Conservation (phyloP, 768 basidiomycete species). For the Russula sp. region DNA sequence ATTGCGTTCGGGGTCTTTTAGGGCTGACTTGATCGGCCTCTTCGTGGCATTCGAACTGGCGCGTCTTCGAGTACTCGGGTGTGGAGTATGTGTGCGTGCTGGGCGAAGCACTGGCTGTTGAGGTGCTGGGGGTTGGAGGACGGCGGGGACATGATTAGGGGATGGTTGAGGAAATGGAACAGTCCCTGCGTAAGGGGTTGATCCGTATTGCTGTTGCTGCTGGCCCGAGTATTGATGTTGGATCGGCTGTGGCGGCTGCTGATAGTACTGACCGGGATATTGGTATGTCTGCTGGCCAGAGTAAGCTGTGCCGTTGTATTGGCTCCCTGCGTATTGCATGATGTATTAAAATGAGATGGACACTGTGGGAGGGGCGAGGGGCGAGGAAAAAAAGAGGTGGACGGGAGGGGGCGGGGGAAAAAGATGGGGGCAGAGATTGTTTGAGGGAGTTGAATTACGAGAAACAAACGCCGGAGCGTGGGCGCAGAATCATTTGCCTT, state of each 20-base stretch:
- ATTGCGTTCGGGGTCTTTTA: slow-evolving; percentile 47
- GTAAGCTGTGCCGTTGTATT: slow-evolving; percentile 15
- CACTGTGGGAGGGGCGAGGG: not conserved
- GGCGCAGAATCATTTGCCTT: slow-evolving; percentile 28
- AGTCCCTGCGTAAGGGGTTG: slow-evolving; percentile 9
- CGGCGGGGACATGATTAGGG: slow-evolving; percentile 9
- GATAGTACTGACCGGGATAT: slow-evolving; percentile 23
- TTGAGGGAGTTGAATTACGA: not conserved
- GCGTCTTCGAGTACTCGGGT: slow-evolving; percentile 38
- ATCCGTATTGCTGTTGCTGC: slow-evolving; percentile 25
- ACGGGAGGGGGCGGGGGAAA: slow-evolving; percentile 24
- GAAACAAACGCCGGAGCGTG: slow-evolving; percentile 22
- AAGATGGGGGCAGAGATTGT: slow-evolving; percentile 17
- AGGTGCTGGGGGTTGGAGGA: slow-evolving; percentile 14
- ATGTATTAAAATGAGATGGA: not conserved
- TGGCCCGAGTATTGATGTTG: slow-evolving; percentile 29
- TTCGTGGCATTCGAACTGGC: slow-evolving; percentile 31
- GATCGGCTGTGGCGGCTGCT: slow-evolving; percentile 28
- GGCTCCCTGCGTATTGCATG: slow-evolving; percentile 23
- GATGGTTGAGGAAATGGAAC: slow-evolving; percentile 27
- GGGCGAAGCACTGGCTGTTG: slow-evolving; percentile 17
- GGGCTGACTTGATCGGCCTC: slow-evolving; percentile 51
- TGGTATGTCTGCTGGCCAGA: slow-evolving; percentile 15
- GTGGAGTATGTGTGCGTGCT: slow-evolving; percentile 32
- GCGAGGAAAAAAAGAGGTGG: not conserved